These are phyloP conservation scores for Suillus discolor DNA, from an alignment of 768 basidiomycete species.

Conservation along the genomic window DNA sequence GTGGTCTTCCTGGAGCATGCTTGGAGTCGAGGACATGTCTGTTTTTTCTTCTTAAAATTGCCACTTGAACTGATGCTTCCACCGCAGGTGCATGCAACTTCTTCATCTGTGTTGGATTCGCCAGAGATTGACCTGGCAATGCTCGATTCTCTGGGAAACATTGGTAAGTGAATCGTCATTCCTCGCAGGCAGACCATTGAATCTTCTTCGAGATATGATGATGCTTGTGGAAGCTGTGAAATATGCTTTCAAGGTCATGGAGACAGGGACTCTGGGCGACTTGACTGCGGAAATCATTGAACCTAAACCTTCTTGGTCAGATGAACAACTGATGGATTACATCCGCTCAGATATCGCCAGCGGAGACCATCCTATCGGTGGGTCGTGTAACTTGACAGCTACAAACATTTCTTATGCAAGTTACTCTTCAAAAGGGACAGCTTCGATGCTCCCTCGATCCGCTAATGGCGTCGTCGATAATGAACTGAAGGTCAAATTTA, in stretches of 20 bases:
- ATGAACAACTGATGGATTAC: slow-evolving; percentile 18
- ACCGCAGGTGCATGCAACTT: slow-evolving; percentile 16
- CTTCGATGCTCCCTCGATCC: slow-evolving; percentile 22
- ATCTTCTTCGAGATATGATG: slow-evolving; percentile 13
- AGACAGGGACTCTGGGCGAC: slow-evolving; percentile 18
- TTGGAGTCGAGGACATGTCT: slow-evolving; percentile 21
- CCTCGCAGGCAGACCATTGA: not conserved
- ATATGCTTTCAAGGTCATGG: slow-evolving; percentile 17
- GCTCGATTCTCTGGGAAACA: slow-evolving; percentile 16
- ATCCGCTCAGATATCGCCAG: slow-evolving; percentile 13
- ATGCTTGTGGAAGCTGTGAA: slow-evolving; percentile 20
- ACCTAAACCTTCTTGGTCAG: slow-evolving; percentile 18
- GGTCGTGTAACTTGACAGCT: not conserved
- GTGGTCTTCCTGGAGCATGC: slow-evolving; percentile 18
- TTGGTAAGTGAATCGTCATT: slow-evolving; percentile 8
- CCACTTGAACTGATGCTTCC: not conserved
- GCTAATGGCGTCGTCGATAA: slow-evolving; percentile 18
- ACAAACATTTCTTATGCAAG: not conserved
- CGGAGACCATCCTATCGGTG: slow-evolving; percentile 17
- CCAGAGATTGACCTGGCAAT: slow-evolving; percentile 19
- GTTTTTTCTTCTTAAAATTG: not conserved
- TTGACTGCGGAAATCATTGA: slow-evolving; percentile 17
- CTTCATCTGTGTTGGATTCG: slow-evolving; percentile 18
- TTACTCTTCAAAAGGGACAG: slow-evolving; percentile 12
- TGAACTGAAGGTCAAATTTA: slow-evolving; percentile 15